A percentile compares a stretch with the other conserved stretches of the same genome.
Evolutionary conservation across 331 rosid genomes (phyloP).

Genomic region (Malus hybrid): DNA sequence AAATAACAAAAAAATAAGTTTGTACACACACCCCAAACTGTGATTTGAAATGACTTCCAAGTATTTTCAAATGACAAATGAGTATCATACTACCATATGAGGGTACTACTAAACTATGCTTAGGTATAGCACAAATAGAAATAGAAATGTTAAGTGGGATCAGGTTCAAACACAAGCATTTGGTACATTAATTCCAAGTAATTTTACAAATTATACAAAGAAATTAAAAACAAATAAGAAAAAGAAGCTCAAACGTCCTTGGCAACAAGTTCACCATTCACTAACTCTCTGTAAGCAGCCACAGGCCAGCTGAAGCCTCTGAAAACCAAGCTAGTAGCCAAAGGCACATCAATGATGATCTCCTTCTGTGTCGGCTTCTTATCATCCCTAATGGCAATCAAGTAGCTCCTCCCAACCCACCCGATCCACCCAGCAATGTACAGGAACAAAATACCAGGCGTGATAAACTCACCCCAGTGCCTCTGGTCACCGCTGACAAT

Average conservation of each 20-base stretch:
- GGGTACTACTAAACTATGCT: neutral
- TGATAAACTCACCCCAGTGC: slow-evolving; percentile 99
- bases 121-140: neutral
- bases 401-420: slow-evolving; percentile 96
- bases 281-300: slow-evolving; percentile 80
- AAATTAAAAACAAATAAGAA: neutral
- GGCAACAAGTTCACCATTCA: slow-evolving; percentile 84
- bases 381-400: slow-evolving; percentile 77
- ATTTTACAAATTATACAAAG: slow-evolving; percentile 3
- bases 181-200: neutral
- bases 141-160: neutral
- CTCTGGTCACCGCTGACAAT: slow-evolving; percentile 96
- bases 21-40: neutral
- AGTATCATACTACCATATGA: neutral
- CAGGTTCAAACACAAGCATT: slow-evolving; percentile 8
- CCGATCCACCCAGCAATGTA: slow-evolving; percentile 99
- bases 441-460: slow-evolving; percentile 69
- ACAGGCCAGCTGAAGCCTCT: slow-evolving; percentile 94
- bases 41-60: neutral
- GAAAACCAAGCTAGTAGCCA: slow-evolving; percentile 61
- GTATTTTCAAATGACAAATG: neutral
- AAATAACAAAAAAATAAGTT: neutral
- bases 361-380: slow-evolving; percentile 97
- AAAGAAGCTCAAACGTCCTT: slow-evolving; percentile 58
- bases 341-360: slow-evolving; percentile 90